phyloP scores from a whole-genome alignment of 345 rosid species.

The Adansonia digitata region DNA sequence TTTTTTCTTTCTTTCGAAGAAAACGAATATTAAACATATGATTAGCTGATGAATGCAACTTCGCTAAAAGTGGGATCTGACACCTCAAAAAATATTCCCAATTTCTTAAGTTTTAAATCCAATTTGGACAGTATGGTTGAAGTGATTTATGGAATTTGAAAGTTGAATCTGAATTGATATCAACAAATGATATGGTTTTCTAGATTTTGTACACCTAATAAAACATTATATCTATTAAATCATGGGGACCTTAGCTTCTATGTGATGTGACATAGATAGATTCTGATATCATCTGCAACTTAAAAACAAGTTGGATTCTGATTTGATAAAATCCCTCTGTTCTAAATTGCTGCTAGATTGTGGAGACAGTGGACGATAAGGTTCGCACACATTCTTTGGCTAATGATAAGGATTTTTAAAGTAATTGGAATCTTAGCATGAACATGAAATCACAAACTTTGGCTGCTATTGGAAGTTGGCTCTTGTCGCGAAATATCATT shows the following conservation, averaged over 20 bases:
- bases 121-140: background rate
- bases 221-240: slow-evolving; percentile 11
- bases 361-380: background rate
- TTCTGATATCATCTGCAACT: slow-evolving; percentile 13
- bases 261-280: slow-evolving; percentile 11
- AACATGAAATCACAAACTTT: background rate
- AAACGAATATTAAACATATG: background rate
- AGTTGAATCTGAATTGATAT: slow-evolving; percentile 6
- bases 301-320: background rate
- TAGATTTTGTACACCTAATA: slow-evolving; percentile 3
- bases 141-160: slow-evolving; percentile 3
- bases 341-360: background rate
- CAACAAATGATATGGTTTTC: background rate
- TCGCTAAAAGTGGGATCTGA: background rate
- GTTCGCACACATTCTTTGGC: background rate
- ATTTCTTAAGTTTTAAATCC: background rate
- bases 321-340: background rate
- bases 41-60: background rate
- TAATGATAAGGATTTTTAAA: background rate
- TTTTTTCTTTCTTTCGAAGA: no score
- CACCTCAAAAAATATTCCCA: slow-evolving; percentile 4
- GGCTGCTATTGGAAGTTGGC: background rate
- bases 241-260: background rate
- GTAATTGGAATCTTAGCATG: background rate
- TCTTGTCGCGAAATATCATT: background rate